These are phyloP conservation scores for Dothideomycetes sp. DNA, from an alignment of 2,329 filamentous ascomycete genomes.

Conservation along the genomic window DNA sequence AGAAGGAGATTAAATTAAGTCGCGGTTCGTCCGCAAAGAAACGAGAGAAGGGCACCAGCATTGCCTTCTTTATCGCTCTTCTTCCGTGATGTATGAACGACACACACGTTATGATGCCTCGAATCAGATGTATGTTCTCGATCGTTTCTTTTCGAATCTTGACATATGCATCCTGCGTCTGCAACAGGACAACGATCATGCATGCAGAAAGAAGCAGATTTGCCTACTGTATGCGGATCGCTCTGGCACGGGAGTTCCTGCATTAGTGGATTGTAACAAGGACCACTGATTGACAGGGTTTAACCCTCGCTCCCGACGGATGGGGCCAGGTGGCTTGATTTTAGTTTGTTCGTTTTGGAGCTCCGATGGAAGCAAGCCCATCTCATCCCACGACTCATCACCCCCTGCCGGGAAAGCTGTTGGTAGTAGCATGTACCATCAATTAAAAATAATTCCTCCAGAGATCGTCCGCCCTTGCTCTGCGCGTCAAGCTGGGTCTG, in stretches of 20 bases:
- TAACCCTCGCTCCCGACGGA: slow-evolving; percentile 6
- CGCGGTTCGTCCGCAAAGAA: no score
- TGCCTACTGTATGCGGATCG: no score
- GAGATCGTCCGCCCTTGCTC: slow-evolving; percentile 13
- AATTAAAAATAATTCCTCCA: slow-evolving; percentile 11
- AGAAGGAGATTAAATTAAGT: slow-evolving; percentile 6
- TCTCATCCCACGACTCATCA: no score
- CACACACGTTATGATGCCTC: no score
- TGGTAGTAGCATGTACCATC: slow-evolving; percentile 11
- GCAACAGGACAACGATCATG: slow-evolving; percentile 6
- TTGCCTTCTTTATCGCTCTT: no score
- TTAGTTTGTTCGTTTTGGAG: slow-evolving; percentile 1
- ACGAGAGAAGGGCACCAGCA: no score
- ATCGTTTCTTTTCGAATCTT: neutral
- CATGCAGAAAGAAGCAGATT: slow-evolving; percentile 8
- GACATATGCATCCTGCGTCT: slow-evolving; percentile 5
- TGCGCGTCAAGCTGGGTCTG: slow-evolving; percentile 10
- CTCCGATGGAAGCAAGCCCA: no score
- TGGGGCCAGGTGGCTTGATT: slow-evolving; percentile 3
- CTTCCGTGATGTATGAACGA: no score
- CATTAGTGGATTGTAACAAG: no score
- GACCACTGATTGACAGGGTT: slow-evolving; percentile 9
- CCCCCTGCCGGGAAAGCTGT: slow-evolving; percentile 9
- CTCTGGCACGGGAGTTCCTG: slow-evolving; percentile 11
- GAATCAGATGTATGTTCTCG: slow-evolving; percentile 1